Conservation (phyloP, 2,329 filamentous ascomycete species). For the Raffaelea deltoideospora region DNA sequence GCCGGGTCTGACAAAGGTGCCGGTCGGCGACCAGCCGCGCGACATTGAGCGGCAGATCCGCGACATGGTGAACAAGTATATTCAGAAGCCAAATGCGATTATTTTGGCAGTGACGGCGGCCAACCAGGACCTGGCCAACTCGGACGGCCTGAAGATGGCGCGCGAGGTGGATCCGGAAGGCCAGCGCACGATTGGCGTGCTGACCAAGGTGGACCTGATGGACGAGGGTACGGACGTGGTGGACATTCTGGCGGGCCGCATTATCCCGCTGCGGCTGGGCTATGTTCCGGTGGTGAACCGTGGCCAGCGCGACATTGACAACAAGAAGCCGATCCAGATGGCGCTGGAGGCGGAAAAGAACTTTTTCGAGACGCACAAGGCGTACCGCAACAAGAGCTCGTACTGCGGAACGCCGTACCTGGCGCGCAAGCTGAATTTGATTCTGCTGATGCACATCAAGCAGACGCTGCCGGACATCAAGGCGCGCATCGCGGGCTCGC, state of each 20-base stretch:
- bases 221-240: slow-evolving; percentile 96
- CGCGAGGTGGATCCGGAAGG: slow-evolving; percentile 93
- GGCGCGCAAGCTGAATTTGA: slow-evolving; percentile 91
- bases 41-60: slow-evolving; percentile 98
- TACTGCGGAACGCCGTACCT: slow-evolving; percentile 98
- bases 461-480: slow-evolving; percentile 98
- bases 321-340: slow-evolving; percentile 84
- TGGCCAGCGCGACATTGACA: slow-evolving; percentile 96
- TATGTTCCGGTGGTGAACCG: slow-evolving; percentile 95
- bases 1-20: slow-evolving; percentile 92
- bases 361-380: slow-evolving; percentile 98
- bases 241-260: slow-evolving; percentile 91
- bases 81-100: slow-evolving; percentile 97
- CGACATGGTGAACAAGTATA: slow-evolving; percentile 93
- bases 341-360: slow-evolving; percentile 88
- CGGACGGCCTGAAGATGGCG: slow-evolving; percentile 89
- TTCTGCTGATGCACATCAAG: slow-evolving; percentile 99
- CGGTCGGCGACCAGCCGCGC: slow-evolving; percentile 90
- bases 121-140: slow-evolving; percentile 97
- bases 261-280: slow-evolving; percentile 86
- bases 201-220: slow-evolving; percentile 97
- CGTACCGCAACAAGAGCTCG: slow-evolving; percentile 94
- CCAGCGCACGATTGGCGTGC: slow-evolving; percentile 84
- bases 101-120: slow-evolving; percentile 92
- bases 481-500: slow-evolving; percentile 80